Percentiles rank a stretch among this genome's conserved stretches.
Evolutionary conservation across 1,284 basidiomycete species (phyloP).

Genomic region (Cutaneotrichosporon cyanovorans): DNA sequence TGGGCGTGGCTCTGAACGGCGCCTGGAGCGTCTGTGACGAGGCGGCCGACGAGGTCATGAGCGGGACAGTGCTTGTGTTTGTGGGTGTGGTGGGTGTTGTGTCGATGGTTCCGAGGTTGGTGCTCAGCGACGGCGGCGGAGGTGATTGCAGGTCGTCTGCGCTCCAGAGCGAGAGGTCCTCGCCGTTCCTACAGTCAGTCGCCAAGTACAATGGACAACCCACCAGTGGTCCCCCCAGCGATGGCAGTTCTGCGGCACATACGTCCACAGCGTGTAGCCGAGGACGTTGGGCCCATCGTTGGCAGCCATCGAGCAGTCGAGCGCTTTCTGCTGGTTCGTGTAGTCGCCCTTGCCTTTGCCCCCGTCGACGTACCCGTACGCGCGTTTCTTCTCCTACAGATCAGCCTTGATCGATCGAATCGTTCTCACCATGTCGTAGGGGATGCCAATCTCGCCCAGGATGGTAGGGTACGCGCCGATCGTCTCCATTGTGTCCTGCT

Average conservation of each 20-base stretch:
- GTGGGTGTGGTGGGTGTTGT: too few species aligned
- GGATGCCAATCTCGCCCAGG: slow-evolving; percentile 92
- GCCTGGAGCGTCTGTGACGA: slow-evolving; percentile 25
- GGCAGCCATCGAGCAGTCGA: slow-evolving; percentile 87
- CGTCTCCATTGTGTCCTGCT: slow-evolving; percentile 54
- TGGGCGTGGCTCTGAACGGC: slow-evolving; percentile 24
- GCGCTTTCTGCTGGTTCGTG: slow-evolving; percentile 67
- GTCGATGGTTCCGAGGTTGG: too few species aligned
- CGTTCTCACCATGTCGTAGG: slow-evolving; percentile 64
- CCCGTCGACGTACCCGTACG: slow-evolving; percentile 73
- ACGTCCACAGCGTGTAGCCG: slow-evolving; percentile 87
- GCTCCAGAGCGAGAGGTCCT: slow-evolving; percentile 88
- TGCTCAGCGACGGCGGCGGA: neutral
- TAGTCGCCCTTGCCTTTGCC: slow-evolving; percentile 75
- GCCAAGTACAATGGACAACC: slow-evolving; percentile 11
- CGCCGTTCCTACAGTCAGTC: slow-evolving; percentile 59
- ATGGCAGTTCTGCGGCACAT: slow-evolving; percentile 66
- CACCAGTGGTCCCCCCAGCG: slow-evolving; percentile 83
- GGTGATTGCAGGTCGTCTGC: slow-evolving; percentile 58
- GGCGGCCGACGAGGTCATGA: slow-evolving; percentile 3
- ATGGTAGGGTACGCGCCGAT: slow-evolving; percentile 74
- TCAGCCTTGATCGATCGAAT: neutral
- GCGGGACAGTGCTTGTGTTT: neutral
- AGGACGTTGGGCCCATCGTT: slow-evolving; percentile 74
- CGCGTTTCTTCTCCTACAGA: slow-evolving; percentile 50